phyloP scores from a whole-genome alignment of 1,284 basidiomycete species.

The Phlebopus sp. region DNA sequence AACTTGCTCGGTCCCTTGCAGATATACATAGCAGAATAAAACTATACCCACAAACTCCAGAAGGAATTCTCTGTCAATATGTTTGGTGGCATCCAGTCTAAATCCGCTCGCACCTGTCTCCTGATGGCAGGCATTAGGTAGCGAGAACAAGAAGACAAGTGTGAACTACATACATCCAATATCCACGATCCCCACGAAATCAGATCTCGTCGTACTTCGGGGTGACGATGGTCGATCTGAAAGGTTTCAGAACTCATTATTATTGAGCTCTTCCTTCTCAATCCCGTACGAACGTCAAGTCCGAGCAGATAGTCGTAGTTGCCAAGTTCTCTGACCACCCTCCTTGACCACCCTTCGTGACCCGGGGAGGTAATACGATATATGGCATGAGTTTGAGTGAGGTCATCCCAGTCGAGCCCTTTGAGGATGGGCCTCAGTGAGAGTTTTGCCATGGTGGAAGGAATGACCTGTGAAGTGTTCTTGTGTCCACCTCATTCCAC shows the following conservation, averaged over 20 bases:
- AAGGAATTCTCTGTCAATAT: slow-evolving; percentile 68
- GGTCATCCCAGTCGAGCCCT: slow-evolving; percentile 88
- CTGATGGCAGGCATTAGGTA: slow-evolving; percentile 34
- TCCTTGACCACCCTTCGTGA: slow-evolving; percentile 68
- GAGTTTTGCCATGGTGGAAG: not conserved
- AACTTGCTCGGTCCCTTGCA: not conserved
- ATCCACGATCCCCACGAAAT: slow-evolving; percentile 71
- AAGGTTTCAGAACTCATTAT: not conserved
- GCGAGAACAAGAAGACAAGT: not conserved
- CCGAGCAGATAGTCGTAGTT: slow-evolving; percentile 84
- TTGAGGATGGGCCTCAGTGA: slow-evolving; percentile 5
- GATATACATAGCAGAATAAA: not conserved
- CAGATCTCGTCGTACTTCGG: slow-evolving; percentile 69
- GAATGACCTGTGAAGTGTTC: slow-evolving; percentile 70
- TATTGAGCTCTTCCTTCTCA: not conserved
- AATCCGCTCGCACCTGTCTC: slow-evolving; percentile 81
- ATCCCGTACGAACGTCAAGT: slow-evolving; percentile 47
- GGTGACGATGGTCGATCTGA: slow-evolving; percentile 85
- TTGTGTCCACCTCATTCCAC: slow-evolving; percentile 62
- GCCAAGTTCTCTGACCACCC: slow-evolving; percentile 67
- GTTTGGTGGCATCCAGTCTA: slow-evolving; percentile 87
- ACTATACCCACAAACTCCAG: slow-evolving; percentile 54
- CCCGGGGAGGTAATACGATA: slow-evolving; percentile 56
- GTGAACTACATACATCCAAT: slow-evolving; percentile 46
- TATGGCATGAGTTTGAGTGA: slow-evolving; percentile 57